A percentile compares a stretch with the other conserved stretches of the same genome.
These are phyloP conservation scores for Calocybe gangraenosa DNA, from an alignment of 768 basidiomycete genomes.

Conservation along the genomic window DNA sequence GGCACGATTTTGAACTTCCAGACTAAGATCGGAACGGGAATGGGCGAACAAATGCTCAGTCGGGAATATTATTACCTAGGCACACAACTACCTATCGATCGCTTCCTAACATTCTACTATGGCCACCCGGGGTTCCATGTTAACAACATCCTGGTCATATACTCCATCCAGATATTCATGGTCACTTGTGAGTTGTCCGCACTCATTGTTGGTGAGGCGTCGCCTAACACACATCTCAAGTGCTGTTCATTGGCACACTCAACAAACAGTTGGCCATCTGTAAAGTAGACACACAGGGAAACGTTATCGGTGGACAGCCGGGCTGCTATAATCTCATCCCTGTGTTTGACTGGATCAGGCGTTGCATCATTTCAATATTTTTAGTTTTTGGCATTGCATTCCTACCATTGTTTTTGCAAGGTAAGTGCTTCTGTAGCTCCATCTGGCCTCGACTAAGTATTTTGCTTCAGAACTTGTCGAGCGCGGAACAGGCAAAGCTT, in stretches of 20 bases:
- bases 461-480: constrained; percentile 83
- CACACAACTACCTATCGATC: constrained; percentile 95
- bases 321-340: constrained; percentile 97
- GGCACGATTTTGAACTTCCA: constrained; percentile 99
- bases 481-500: constrained; percentile 90
- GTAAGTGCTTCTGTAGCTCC: constrained; percentile 36
- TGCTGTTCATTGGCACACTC: constrained; percentile 92
- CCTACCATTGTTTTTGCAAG: constrained; percentile 94
- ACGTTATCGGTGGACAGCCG: constrained; percentile 77
- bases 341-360: constrained; percentile 97
- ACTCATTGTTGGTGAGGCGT: constrained; percentile 2
- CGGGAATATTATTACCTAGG: constrained; percentile 99
- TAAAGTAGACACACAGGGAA: constrained; percentile 74
- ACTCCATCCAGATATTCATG: constrained; percentile 98
- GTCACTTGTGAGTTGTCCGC: constrained; percentile 64
- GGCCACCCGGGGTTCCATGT: constrained; percentile 99
- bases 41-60: constrained; percentile 99
- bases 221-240: constrained; percentile 31
- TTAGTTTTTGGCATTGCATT: constrained; percentile 99
- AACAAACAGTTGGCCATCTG: constrained; percentile 93
- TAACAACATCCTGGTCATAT: constrained; percentile 99
- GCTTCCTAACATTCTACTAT: constrained; percentile 99
- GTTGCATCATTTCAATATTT: constrained; percentile 96
- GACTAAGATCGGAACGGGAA: constrained; percentile 99
- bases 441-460: constrained; percentile 3